phyloP scores from a whole-genome alignment of 2,329 filamentous ascomycete species.

The Diaporthe velutina region DNA sequence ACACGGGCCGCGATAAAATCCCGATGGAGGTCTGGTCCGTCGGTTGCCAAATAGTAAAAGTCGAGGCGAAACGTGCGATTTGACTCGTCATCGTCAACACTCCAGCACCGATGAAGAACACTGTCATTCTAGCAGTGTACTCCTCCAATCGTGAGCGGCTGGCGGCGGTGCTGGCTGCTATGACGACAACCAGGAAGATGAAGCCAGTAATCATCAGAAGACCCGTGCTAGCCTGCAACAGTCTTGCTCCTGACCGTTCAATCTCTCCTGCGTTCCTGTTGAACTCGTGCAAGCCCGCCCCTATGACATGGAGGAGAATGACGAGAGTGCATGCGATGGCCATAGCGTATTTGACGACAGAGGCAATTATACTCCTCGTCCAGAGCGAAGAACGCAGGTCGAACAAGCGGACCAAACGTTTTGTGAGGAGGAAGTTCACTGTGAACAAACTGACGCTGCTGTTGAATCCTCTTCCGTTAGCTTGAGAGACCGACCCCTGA shows the following conservation, averaged over 20 bases:
- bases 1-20: conserved; percentile 12
- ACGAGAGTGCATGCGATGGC: neutral
- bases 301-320: conserved; percentile 13
- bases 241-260: neutral
- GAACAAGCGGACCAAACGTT: conserved; percentile 17
- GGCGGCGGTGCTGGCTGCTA: neutral
- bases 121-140: neutral
- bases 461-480: neutral
- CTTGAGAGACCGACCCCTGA: neutral
- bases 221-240: conserved; percentile 8
- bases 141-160: neutral
- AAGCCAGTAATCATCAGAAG: conserved; percentile 21
- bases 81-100: conserved; percentile 23
- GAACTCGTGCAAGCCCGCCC: conserved; percentile 13
- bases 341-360: conserved; percentile 9
- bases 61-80: conserved; percentile 20
- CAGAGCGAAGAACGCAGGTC: conserved; percentile 29
- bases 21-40: neutral
- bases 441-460: conserved; percentile 25
- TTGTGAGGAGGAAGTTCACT: conserved; percentile 26
- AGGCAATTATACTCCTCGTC: conserved; percentile 1
- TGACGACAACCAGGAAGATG: conserved; percentile 6
- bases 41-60: conserved; percentile 22
- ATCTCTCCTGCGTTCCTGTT: neutral
- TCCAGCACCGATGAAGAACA: conserved; percentile 24